A percentile compares a stretch with the other conserved stretches of the same genome.
phyloP scores from a whole-genome alignment of 352 stramenopile genomes.

The Phytophthora megakarya region DNA sequence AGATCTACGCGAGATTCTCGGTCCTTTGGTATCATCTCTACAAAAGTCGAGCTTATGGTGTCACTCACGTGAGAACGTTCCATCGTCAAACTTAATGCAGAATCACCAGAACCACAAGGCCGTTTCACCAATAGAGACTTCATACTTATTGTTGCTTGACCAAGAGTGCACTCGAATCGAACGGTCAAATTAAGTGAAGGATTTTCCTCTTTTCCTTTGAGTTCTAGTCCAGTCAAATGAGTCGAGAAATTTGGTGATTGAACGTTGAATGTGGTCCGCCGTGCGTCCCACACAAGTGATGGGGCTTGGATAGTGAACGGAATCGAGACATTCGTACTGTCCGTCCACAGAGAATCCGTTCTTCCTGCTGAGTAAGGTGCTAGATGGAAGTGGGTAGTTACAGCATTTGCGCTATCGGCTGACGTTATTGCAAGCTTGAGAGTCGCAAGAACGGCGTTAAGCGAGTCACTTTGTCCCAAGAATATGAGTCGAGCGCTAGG shows the following conservation, averaged over 20 bases:
- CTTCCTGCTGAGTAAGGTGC: not conserved
- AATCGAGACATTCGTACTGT: constrained; percentile 14
- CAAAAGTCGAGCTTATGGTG: not conserved
- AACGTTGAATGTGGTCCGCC: not conserved
- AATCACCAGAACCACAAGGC: not conserved
- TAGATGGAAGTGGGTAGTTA: constrained; percentile 23
- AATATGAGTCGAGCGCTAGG: constrained; percentile 34
- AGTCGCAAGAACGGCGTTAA: constrained; percentile 31
- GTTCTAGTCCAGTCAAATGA: not conserved
- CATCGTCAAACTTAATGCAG: not conserved
- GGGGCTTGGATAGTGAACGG: constrained; percentile 7
- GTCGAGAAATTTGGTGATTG: constrained; percentile 1
- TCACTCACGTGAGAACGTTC: not conserved
- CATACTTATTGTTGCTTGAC: constrained; percentile 1
- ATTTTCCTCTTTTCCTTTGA: not conserved
- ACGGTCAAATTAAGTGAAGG: not conserved
- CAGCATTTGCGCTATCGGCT: not conserved
- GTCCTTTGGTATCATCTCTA: not conserved
- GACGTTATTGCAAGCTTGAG: constrained; percentile 17
- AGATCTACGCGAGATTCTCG: not conserved
- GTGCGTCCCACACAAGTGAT: not conserved
- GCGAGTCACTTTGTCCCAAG: constrained; percentile 10
- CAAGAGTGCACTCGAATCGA: constrained; percentile 1
- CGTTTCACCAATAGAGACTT: not conserved
- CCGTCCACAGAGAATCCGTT: constrained; percentile 2